These are phyloP conservation scores for Pythium utonaiense DNA, from an alignment of 352 stramenopile species.

Conservation along the genomic window DNA sequence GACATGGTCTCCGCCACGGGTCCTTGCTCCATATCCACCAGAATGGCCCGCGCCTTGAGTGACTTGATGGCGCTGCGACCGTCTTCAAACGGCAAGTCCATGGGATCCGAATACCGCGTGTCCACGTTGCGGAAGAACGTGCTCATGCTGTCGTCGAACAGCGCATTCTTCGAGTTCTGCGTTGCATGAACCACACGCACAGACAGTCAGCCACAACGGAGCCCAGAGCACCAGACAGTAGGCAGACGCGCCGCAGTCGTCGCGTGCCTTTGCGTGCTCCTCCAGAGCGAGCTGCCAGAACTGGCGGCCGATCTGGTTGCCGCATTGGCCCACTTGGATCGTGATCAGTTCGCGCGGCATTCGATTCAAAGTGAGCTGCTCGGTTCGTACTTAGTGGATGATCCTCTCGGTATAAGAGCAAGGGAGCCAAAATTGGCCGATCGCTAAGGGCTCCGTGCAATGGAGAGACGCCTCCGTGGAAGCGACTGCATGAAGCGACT, in stretches of 20 bases:
- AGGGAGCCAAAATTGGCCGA: neutral
- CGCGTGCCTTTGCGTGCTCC: conserved; percentile 77
- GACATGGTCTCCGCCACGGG: conserved; percentile 81
- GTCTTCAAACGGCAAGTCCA: conserved; percentile 45
- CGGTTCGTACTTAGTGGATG: neutral
- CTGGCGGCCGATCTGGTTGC: conserved; percentile 91
- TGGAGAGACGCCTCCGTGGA: neutral
- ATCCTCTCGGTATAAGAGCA: neutral
- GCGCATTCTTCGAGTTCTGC: conserved; percentile 40
- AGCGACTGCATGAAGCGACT: neutral
- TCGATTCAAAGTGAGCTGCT: neutral
- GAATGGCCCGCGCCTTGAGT: conserved; percentile 82
- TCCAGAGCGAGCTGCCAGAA: conserved; percentile 91
- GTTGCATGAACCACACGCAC: neutral
- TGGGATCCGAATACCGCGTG: conserved; percentile 43
- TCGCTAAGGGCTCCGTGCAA: neutral
- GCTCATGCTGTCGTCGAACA: conserved; percentile 91
- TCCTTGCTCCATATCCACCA: conserved; percentile 93
- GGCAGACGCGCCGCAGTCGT: neutral
- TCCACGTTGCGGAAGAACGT: conserved; percentile 92
- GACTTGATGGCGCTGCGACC: conserved; percentile 39
- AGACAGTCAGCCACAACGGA: neutral
- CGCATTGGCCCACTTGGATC: conserved; percentile 92
- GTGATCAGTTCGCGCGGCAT: conserved; percentile 89
- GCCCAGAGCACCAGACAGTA: neutral